These are phyloP conservation scores for Aspergillus ellipticus DNA, from an alignment of 495 filamentous ascomycete genomes.

Conservation along the genomic window DNA sequence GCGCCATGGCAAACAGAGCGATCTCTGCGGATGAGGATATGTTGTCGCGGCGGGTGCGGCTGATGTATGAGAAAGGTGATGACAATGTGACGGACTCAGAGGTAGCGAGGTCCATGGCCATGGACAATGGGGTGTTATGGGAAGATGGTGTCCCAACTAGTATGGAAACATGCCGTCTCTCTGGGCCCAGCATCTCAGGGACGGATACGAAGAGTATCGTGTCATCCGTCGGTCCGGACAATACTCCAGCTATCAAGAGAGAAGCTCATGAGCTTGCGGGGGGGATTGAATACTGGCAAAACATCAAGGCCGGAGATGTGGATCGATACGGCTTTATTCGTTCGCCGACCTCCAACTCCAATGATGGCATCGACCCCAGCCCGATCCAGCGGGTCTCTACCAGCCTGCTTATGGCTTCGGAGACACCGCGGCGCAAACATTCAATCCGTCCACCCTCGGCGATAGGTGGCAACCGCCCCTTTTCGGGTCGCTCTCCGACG, in stretches of 20 bases:
- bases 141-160: slow-evolving; percentile 50
- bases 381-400: slow-evolving; percentile 66
- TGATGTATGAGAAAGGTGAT: slow-evolving; percentile 81
- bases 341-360: slow-evolving; percentile 35
- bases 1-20: slow-evolving; percentile 30
- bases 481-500: slow-evolving; percentile 53
- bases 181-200: slow-evolving; percentile 19
- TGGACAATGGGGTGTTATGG: slow-evolving; percentile 57
- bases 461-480: slow-evolving; percentile 39
- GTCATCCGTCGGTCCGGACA: slow-evolving; percentile 9
- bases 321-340: slow-evolving; percentile 95
- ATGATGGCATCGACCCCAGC: slow-evolving; percentile 40
- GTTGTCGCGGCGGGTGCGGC: slow-evolving; percentile 82
- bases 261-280: slow-evolving; percentile 66
- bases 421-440: slow-evolving; percentile 56
- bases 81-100: slow-evolving; percentile 53
- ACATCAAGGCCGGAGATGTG: slow-evolving; percentile 79
- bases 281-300: slow-evolving; percentile 93
- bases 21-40: slow-evolving; percentile 76
- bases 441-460: slow-evolving; percentile 48
- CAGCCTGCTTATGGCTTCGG: slow-evolving; percentile 58
- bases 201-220: slow-evolving; percentile 18
- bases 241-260: slow-evolving; percentile 32
- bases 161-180: slow-evolving; percentile 38
- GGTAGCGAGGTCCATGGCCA: slow-evolving; percentile 38